Percentiles rank a stretch among this genome's conserved stretches.
phyloP scores from a whole-genome alignment of 1,284 basidiomycete genomes.

The Malassezia slooffiae region DNA sequence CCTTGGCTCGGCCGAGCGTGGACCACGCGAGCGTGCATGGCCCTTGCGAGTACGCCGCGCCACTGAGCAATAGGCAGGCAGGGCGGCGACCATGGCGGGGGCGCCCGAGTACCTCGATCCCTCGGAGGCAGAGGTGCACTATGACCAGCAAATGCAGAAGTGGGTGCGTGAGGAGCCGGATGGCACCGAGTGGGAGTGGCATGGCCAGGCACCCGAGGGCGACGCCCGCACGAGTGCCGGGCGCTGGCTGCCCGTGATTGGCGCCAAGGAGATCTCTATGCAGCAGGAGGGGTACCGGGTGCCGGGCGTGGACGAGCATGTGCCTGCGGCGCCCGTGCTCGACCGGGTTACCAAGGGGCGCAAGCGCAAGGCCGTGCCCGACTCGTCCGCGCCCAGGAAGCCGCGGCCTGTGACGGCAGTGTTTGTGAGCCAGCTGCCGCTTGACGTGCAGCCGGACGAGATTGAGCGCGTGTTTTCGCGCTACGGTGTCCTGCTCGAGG shows the following conservation, averaged over 20 bases:
- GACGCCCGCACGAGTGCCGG: constrained; percentile 4
- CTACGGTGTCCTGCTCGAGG: constrained; percentile 84
- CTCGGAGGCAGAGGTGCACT: constrained; percentile 51
- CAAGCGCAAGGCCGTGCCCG: constrained; percentile 9
- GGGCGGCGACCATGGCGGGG: constrained; percentile 2
- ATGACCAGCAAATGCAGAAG: constrained; percentile 61
- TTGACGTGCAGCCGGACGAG: constrained; percentile 63
- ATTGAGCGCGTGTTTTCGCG: constrained; percentile 71
- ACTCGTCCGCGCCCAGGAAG: constrained; percentile 15
- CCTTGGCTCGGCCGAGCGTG: too few relatives aligned
- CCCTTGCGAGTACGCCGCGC: too few relatives aligned
- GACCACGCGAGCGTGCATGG: too few relatives aligned
- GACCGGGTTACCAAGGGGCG: constrained; percentile 9
- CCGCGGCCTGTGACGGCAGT: constrained; percentile 59
- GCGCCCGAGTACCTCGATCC: constrained; percentile 13
- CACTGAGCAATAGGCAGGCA: too few relatives aligned
- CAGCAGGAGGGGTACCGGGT: constrained; percentile 89
- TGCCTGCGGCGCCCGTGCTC: constrained; percentile 44
- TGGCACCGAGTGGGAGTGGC: constrained; percentile 78
- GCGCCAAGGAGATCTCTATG: constrained; percentile 66
- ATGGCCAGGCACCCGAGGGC: constrained; percentile 40
- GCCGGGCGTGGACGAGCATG: constrained; percentile 78
- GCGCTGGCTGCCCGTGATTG: constrained; percentile 47
- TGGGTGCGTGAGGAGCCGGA: constrained; percentile 73
- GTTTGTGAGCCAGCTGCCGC: constrained; percentile 75